Evolutionary conservation across 345 rosid genomes (phyloP), one percentile per base, ranked within the genome.

Genomic region (Pistacia vera): DNA sequence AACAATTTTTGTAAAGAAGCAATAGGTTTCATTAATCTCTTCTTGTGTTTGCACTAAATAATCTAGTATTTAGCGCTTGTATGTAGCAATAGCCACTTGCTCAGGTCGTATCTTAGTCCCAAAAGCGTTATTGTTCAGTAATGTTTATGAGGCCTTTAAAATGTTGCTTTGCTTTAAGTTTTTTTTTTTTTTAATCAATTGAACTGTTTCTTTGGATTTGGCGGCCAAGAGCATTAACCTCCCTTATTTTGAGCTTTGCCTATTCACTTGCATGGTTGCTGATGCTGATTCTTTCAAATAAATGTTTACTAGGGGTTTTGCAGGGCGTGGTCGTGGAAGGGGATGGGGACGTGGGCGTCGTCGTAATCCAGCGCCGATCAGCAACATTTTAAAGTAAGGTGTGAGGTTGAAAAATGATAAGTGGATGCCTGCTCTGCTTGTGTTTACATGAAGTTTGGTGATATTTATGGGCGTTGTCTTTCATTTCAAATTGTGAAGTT

Each of bases 351-450:
- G 69, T 5, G 80, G 84, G 2, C 81, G 68, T 28, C 1, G 30
- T 28, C 30, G 30, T 28, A 28, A 28, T 28, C 11, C n/a, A n/a
- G n/a, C n/a, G n/a, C 36, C 5, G 73, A 70, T 54, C 41, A 51
- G 22, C n/a, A n/a, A n/a, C n/a, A n/a, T n/a, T n/a, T n/a, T n/a
- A n/a, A 79, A 44, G 30, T 28, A 28, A 28, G 72, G 67, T 46
- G 44, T 79, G 66, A 66, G 64, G 22, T 73, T 76, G 80, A 72
- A 76, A 36, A 54, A 63, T 55, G 69, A 75, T 54, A 51, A 22
- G 72, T 66, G 79, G 78, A 76, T 79, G 78, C 85, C 75, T 82
- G 75, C 82, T 79, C 80, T 75, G 73, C 77, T 72, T 75, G 78
- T 79, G 77, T 78, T 72, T 82, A 49, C 66, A 33, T 78, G 61